These are phyloP conservation scores for Euclidium syriacum DNA, from an alignment of 345 rosid genomes.

Conservation along the genomic window DNA sequence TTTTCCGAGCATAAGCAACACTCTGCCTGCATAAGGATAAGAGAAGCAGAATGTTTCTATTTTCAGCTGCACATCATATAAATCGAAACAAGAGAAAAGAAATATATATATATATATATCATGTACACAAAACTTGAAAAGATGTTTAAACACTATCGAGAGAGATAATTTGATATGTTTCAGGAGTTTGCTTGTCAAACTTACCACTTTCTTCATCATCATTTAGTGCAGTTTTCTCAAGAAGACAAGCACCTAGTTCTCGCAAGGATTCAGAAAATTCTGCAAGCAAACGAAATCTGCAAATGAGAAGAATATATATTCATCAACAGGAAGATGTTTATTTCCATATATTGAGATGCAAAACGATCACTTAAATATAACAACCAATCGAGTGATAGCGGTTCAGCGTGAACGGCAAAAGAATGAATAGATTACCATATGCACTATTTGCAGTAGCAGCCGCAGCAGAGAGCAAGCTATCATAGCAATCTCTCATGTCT, in stretches of 20 bases:
- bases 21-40: conserved; percentile 53
- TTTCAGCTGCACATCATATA: neutral
- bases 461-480: conserved; percentile 86
- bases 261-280: conserved; percentile 90
- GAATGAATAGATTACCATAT: conserved; percentile 44
- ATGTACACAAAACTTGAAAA: neutral
- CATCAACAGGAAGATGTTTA: conserved; percentile 12
- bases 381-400: too few species aligned
- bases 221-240: conserved; percentile 67
- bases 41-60: neutral
- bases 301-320: conserved; percentile 22
- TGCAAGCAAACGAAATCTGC: conserved; percentile 41
- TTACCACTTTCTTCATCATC: conserved; percentile 91
- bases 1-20: conserved; percentile 82
- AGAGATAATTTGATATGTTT: neutral
- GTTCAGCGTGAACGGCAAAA: too few species aligned
- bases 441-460: conserved; percentile 95
- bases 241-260: conserved; percentile 86
- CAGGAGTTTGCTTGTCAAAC: conserved; percentile 12
- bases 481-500: conserved; percentile 89
- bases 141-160: neutral
- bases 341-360: conserved; percentile 1
- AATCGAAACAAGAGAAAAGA: neutral
- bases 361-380: neutral
- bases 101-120: neutral